phyloP scores from a whole-genome alignment of 2,329 filamentous ascomycete species.

The Sporothrix brunneoviolacea region DNA sequence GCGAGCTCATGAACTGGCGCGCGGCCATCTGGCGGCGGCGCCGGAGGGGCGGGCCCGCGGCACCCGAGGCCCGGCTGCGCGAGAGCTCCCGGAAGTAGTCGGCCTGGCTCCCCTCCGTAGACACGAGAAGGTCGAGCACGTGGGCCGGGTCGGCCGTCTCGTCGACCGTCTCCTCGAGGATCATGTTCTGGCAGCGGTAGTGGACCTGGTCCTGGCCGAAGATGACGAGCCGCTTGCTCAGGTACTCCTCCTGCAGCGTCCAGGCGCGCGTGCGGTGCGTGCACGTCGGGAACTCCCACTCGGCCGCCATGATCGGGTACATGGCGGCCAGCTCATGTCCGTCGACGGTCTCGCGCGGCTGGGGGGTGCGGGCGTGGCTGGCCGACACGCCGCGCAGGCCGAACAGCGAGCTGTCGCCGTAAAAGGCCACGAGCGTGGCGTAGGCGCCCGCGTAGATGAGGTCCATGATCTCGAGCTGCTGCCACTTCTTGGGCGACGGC shows the following conservation, averaged over 20 bases:
- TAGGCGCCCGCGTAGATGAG: conserved; percentile 7
- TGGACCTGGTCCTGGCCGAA: conserved; percentile 8
- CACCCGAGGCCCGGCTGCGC: not conserved
- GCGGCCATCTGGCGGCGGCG: conserved; percentile 1
- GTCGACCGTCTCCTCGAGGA: conserved; percentile 7
- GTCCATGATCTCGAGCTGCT: conserved; percentile 10
- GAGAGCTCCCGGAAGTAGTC: not conserved
- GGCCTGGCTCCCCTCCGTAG: not conserved
- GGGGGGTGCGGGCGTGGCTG: not conserved
- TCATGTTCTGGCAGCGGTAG: not conserved
- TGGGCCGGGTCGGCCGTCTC: not conserved
- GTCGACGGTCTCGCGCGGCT: conserved; percentile 1
- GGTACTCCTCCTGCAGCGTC: conserved; percentile 7
- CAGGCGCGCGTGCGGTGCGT: conserved; percentile 8
- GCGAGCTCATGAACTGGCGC: not conserved
- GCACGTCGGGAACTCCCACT: conserved; percentile 1
- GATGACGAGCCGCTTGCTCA: conserved; percentile 7
- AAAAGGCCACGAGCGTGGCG: conserved; percentile 1
- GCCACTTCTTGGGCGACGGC: not conserved
- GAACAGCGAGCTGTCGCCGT: not conserved
- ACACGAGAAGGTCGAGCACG: not conserved
- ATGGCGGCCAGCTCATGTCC: not conserved
- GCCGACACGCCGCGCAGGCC: not conserved
- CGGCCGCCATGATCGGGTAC: conserved; percentile 2
- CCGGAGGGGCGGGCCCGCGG: too few species aligned